Conservation (phyloP, 2,329 filamentous ascomycete genomes). For the Aspergillus tamarii region DNA sequence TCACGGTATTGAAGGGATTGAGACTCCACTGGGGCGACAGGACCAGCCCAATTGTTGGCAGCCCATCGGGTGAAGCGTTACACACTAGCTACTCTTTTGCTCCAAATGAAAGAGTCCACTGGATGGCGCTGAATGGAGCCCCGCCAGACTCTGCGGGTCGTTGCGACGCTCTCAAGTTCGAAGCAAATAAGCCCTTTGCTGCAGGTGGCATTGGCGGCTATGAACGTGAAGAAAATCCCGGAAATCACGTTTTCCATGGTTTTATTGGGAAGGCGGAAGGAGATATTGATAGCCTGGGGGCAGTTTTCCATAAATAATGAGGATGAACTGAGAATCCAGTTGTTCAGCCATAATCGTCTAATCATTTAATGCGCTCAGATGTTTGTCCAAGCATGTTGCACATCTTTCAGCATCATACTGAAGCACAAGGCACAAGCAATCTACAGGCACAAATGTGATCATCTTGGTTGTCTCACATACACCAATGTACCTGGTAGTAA, state of each 20-base stretch:
- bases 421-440: neutral
- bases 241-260: neutral
- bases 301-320: neutral
- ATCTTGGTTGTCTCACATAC: neutral
- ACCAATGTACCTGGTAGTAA: neutral
- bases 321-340: neutral
- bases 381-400: no score
- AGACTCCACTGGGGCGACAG: neutral
- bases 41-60: neutral
- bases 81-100: neutral
- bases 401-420: neutral
- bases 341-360: neutral
- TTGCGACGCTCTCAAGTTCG: neutral
- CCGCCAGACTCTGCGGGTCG: neutral
- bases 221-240: neutral
- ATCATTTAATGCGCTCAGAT: no score
- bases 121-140: neutral
- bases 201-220: neutral
- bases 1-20: neutral
- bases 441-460: neutral
- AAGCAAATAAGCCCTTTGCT: neutral
- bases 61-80: neutral
- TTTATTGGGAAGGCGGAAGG: neutral
- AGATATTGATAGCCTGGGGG: neutral
- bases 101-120: neutral